Conservation (phyloP, 2,329 filamentous ascomycete genomes). For the Onygenales sp. region DNA sequence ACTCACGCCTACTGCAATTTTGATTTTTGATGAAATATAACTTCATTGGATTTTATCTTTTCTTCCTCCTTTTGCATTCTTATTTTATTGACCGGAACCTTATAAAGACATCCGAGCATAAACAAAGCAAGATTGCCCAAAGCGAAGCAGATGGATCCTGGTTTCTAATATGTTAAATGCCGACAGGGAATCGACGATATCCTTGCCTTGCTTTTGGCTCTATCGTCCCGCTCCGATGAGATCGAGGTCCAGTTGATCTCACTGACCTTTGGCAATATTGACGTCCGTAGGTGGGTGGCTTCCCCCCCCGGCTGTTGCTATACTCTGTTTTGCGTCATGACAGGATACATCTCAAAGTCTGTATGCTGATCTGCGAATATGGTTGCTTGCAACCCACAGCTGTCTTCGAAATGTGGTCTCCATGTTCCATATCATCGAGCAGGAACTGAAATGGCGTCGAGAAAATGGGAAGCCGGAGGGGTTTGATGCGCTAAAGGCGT, state of each 20-base stretch:
- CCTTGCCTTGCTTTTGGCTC: conserved; percentile 75
- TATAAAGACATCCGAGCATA: too few species aligned
- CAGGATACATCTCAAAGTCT: not conserved
- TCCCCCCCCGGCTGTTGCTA: too few species aligned
- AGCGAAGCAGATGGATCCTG: too few species aligned
- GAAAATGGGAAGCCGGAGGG: conserved; percentile 56
- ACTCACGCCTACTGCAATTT: not conserved
- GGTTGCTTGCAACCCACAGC: conserved; percentile 32
- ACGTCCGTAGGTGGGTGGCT: conserved; percentile 59
- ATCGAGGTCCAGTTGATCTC: conserved; percentile 79
- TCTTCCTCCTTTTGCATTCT: not conserved
- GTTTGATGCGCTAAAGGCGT: conserved; percentile 61
- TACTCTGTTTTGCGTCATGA: too few species aligned
- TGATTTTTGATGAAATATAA: not conserved
- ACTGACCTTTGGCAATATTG: conserved; percentile 88
- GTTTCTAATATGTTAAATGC: not conserved
- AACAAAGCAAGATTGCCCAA: too few species aligned
- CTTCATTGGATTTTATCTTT: not conserved
- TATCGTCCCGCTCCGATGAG: conserved; percentile 73
- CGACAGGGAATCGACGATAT: conserved; percentile 73
- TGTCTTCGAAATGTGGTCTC: conserved; percentile 83
- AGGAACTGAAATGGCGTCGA: conserved; percentile 76
- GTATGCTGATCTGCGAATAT: not conserved
- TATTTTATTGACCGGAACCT: not conserved
- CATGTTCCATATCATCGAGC: conserved; percentile 84